Percentiles rank a stretch among this genome's conserved stretches.
Evolutionary conservation across 1,284 basidiomycete species (phyloP).

Genomic region (Veloporphyrellus conicus): DNA sequence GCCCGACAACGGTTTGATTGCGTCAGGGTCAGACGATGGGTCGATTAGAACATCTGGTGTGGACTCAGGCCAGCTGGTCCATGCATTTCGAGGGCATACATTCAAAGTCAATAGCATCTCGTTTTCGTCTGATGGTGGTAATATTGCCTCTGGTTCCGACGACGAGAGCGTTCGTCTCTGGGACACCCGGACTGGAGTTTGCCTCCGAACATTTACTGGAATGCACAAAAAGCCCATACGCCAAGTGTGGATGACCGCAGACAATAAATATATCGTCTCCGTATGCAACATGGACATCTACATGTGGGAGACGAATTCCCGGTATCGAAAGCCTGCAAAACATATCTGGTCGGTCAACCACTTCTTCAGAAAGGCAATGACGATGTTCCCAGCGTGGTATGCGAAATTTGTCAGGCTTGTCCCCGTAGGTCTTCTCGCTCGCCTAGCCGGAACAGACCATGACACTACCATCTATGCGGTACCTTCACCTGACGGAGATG

Average conservation of each 20-base stretch:
- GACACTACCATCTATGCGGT: slow-evolving; percentile 3
- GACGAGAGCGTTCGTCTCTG: slow-evolving; percentile 24
- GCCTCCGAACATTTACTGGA: slow-evolving; percentile 14
- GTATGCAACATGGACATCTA: slow-evolving; percentile 14
- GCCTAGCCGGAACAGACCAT: slow-evolving; percentile 9
- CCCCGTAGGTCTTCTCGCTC: slow-evolving; percentile 5
- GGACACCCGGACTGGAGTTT: slow-evolving; percentile 23
- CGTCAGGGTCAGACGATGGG: slow-evolving; percentile 22
- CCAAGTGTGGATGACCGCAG: slow-evolving; percentile 19
- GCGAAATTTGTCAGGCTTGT: slow-evolving; percentile 13
- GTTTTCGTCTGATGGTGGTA: slow-evolving; percentile 18
- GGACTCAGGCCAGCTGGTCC: slow-evolving; percentile 8
- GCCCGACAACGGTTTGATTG: slow-evolving; percentile 8
- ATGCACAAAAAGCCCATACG: slow-evolving; percentile 16
- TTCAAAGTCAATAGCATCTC: slow-evolving; percentile 16
- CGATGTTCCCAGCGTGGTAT: slow-evolving; percentile 19
- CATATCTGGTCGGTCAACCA: slow-evolving; percentile 18
- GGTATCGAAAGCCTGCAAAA: slow-evolving; percentile 8
- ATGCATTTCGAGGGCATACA: slow-evolving; percentile 10
- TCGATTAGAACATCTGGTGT: slow-evolving; percentile 15
- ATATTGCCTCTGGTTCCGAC: slow-evolving; percentile 21
- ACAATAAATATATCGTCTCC: slow-evolving; percentile 15
- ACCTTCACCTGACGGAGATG: slow-evolving; percentile 13
- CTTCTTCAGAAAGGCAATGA: slow-evolving; percentile 8
- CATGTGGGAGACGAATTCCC: slow-evolving; percentile 9